A percentile compares a stretch with the other conserved stretches of the same genome.
phyloP scores from a whole-genome alignment of 2,329 filamentous ascomycete genomes.

The Stemphylium beticola region DNA sequence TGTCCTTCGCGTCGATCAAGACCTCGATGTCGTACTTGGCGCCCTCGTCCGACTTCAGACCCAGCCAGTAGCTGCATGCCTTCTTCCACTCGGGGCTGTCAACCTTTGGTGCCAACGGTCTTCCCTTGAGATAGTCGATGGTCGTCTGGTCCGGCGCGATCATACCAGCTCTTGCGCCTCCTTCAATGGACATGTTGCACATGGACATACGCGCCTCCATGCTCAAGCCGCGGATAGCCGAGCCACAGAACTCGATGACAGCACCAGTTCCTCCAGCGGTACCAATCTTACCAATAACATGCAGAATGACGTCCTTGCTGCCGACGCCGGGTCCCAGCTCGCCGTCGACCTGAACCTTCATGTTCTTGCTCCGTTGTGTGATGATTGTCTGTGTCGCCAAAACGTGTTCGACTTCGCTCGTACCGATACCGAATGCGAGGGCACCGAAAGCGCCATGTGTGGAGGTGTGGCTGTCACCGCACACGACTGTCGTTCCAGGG shows the following conservation, averaged over 20 bases:
- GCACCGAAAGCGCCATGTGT: conserved; percentile 97
- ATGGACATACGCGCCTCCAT: conserved; percentile 99
- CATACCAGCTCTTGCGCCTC: conserved; percentile 93
- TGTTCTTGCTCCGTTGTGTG: conserved; percentile 96
- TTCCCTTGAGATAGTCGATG: conserved; percentile 92
- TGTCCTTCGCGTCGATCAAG: conserved; percentile 89
- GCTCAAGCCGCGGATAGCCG: conserved; percentile 84
- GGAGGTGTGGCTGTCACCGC: conserved; percentile 96
- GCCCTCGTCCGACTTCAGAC: conserved; percentile 81
- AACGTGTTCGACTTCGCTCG: conserved; percentile 97
- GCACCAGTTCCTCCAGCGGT: conserved; percentile 93
- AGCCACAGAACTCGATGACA: conserved; percentile 97
- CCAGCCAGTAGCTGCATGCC: conserved; percentile 86
- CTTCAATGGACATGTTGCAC: conserved; percentile 99
- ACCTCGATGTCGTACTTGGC: conserved; percentile 91
- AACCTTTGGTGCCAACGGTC: conserved; percentile 83
- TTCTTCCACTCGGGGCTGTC: conserved; percentile 89
- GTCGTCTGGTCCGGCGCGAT: conserved; percentile 93
- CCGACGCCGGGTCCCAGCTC: conserved; percentile 88
- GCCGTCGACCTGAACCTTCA: conserved; percentile 95
- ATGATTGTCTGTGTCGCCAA: conserved; percentile 95
- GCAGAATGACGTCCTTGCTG: conserved; percentile 93
- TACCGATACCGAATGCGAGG: conserved; percentile 95
- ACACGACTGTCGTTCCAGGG: conserved; percentile 94
- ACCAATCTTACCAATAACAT: conserved; percentile 91